Base-by-base conservation (phyloP, 2,329 filamentous ascomycete genomes). In the Microcyclospora pomicola region DNA sequence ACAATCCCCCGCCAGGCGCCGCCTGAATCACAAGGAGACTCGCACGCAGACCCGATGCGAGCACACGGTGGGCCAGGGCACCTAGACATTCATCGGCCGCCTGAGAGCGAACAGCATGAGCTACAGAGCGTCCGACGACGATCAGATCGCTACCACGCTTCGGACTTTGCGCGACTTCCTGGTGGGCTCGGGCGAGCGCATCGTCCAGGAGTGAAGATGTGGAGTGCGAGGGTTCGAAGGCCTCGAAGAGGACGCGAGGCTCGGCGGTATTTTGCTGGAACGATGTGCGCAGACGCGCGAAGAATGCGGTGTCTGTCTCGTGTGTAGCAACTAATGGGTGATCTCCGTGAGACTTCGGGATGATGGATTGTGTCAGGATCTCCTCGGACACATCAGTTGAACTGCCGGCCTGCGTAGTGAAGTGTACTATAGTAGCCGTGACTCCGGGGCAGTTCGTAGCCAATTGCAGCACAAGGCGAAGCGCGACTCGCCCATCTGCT, bases 381-480 rank as follows among this genome's bases (percentile, higher is more conserved):
- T 24, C 16, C 7, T 27, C 27, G 3, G 19, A 15, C 11, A 36
- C 41, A 31, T 45, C 37, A 11, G 41, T 33, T 9, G 41, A 34
- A 7, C 39, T 37, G 9, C 16, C 34, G 12, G 47, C 43, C n/a
- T 36, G 46, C 2, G 58, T 47, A 29, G 64, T 57, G 40, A 83
- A 67, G 43, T 77, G 76, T 1, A 81, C 66, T 27, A 95, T 71
- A 0, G 82, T 88, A 0, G 78, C 83, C 0, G 83, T 87, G 16
- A 94, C 75, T 32, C 82, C 74, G 3, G 75, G 71, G 7, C 19
- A 24, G 51, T 86, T 91, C 55, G 80, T 77, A 1, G 80, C 83
- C 1, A 98, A 70, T 53, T 95, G 88, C 2, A 96, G 68, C 2
- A 88, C 80, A 15, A 96, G 73, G 1, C 78, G 70, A 1, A 96